Evolutionary conservation across 345 rosid genomes (phyloP).

Genomic region (Gossypium longicalyx): DNA sequence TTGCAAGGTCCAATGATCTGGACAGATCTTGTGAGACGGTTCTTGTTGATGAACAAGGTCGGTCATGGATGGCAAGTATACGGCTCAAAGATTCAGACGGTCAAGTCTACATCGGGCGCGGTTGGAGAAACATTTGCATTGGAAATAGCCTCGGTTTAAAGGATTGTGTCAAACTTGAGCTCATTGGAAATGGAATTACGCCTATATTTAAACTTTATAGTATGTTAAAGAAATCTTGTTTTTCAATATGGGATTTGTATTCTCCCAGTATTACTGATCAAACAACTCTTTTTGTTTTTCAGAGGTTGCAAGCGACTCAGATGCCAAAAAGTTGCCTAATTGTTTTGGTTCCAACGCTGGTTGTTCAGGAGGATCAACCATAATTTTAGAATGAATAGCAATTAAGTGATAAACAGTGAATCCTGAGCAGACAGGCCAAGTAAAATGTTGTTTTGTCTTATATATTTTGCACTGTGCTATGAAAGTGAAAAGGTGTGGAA

Average conservation of each 20-base stretch:
- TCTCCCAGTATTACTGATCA: neutral
- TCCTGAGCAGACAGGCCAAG: neutral
- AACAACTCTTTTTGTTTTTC: neutral
- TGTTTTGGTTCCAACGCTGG: neutral
- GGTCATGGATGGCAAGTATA: neutral
- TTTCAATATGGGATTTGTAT: neutral
- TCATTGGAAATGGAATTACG: neutral
- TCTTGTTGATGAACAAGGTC: conserved; percentile 4
- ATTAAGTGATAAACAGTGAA: neutral
- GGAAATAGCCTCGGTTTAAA: neutral
- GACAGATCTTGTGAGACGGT: neutral
- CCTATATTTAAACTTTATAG: neutral
- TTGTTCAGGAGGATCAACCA: neutral
- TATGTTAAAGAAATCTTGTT: neutral
- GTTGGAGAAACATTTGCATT: conserved; percentile 3
- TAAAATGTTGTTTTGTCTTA: neutral
- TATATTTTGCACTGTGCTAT: neutral
- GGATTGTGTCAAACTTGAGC: neutral
- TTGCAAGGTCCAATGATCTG: neutral
- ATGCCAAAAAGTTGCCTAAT: neutral
- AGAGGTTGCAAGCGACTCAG: neutral
- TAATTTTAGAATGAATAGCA: neutral
- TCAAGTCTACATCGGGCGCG: neutral
- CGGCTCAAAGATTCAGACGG: neutral
- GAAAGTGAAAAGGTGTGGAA: neutral